Conservation (phyloP, 768 basidiomycete species). For the Tubosaeta brunneosetosa region DNA sequence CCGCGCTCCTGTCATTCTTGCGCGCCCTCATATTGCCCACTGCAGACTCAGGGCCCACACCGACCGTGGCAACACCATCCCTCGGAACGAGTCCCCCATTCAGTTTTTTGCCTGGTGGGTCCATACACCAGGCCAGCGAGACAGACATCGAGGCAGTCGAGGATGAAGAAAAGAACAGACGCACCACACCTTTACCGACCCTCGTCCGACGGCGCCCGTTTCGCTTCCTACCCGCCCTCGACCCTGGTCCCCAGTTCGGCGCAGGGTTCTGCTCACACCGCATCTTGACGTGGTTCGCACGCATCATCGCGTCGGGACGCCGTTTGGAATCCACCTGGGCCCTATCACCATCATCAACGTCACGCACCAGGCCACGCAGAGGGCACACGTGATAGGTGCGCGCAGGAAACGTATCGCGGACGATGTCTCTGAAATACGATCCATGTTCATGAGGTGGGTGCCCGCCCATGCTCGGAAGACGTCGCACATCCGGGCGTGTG, state of each 20-base stretch:
- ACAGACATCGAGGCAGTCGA: conserved; percentile 38
- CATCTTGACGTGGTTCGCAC: conserved; percentile 64
- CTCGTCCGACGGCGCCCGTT: conserved; percentile 26
- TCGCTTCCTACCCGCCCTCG: conserved; percentile 47
- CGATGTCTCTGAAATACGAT: conserved; percentile 71
- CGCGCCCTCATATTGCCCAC: conserved; percentile 63
- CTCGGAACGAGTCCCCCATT: conserved; percentile 34
- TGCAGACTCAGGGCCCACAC: conserved; percentile 50
- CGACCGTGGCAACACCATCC: conserved; percentile 46
- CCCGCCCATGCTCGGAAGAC: conserved; percentile 82
- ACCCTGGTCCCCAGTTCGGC: conserved; percentile 90
- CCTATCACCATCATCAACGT: conserved; percentile 28
- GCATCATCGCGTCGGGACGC: conserved; percentile 61
- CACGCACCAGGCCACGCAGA: not conserved
- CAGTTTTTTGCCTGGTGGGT: conserved; percentile 35
- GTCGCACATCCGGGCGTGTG: conserved; percentile 68
- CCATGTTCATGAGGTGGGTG: conserved; percentile 73
- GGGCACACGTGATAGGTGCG: conserved; percentile 56
- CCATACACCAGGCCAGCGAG: conserved; percentile 27
- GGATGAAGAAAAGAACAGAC: conserved; percentile 46
- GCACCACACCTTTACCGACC: not conserved
- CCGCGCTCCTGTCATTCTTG: conserved; percentile 63
- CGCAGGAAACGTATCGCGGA: conserved; percentile 68
- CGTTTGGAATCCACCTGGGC: conserved; percentile 66
- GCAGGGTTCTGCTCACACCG: conserved; percentile 89